phyloP scores from a whole-genome alignment of 1,284 basidiomycete genomes.

The Sanghuangporus weigelae region DNA sequence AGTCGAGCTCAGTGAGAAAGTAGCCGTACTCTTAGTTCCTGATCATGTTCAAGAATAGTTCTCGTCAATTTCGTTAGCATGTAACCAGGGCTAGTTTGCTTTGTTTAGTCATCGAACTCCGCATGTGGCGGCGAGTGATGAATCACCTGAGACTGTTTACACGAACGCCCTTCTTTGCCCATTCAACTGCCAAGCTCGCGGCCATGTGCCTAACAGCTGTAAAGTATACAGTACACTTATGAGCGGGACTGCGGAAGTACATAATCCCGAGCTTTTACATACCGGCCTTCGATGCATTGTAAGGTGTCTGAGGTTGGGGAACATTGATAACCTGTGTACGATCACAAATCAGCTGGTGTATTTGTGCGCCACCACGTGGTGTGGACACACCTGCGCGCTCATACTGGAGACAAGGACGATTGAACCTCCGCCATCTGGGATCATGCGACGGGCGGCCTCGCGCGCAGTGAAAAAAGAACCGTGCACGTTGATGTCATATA shows the following conservation, averaged over 20 bases:
- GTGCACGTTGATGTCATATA: slow-evolving; percentile 93
- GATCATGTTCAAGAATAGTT: slow-evolving; percentile 69
- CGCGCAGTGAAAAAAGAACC: slow-evolving; percentile 91
- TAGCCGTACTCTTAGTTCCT: slow-evolving; percentile 58
- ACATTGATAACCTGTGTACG: slow-evolving; percentile 72
- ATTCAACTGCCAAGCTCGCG: slow-evolving; percentile 80
- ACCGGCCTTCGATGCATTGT: slow-evolving; percentile 93
- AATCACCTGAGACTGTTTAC: slow-evolving; percentile 72
- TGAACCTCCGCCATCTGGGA: slow-evolving; percentile 69
- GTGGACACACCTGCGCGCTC: slow-evolving; percentile 73
- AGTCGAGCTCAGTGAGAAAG: neutral
- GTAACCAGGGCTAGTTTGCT: slow-evolving; percentile 67
- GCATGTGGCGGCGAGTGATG: slow-evolving; percentile 6
- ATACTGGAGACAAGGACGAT: slow-evolving; percentile 90
- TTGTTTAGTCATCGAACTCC: slow-evolving; percentile 6
- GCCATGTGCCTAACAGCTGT: slow-evolving; percentile 86
- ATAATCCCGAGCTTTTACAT: slow-evolving; percentile 21
- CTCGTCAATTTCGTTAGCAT: slow-evolving; percentile 86
- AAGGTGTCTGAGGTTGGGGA: slow-evolving; percentile 88
- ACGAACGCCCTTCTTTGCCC: slow-evolving; percentile 81
- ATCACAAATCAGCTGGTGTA: slow-evolving; percentile 7
- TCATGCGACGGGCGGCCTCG: slow-evolving; percentile 83
- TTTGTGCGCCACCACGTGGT: slow-evolving; percentile 2
- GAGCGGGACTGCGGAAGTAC: slow-evolving; percentile 3
- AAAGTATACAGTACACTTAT: neutral